Base-by-base conservation (phyloP, 2,329 filamentous ascomycete species). In the Hypocreales sp. region DNA sequence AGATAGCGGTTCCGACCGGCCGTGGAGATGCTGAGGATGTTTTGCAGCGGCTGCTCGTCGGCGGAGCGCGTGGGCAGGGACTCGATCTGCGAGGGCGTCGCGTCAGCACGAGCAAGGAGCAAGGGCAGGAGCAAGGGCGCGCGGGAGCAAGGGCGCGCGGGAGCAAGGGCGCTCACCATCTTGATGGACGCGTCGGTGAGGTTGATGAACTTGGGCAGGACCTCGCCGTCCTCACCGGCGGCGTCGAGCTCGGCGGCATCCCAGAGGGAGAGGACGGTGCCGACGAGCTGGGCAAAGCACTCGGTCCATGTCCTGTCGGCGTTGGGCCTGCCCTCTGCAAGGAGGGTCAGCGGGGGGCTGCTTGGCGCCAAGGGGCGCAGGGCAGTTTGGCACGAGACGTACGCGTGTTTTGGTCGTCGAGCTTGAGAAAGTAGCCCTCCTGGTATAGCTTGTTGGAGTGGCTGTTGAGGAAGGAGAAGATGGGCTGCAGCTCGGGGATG, bases 371-470 rank as follows among this genome's bases (percentile, higher is more conserved):
- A 14, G 14, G 22, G 13, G 24, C n/a, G 21, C 4, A 24, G 30
- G 22, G 22, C 13, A 20, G 21, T 25, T 26, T 13, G 30, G 17
- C 24, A 27, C 23, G 22, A 19, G 32, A 70, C 82, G 42, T 68
- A 93, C 86, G 76, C 30, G 74, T 77, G 46, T 95, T 92, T 40
- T 93, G 74, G 52, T 98, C 90, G 51, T 94, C 87, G 26, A 98
- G 61, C 56, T 95, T 98, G 41, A 98, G 58, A 40, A 98, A 95
- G 47, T 95, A 98, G 20, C 90, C 90, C 56, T 98, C 90, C 41
- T 94, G 86, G 50, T 95, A 98, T 30, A 95, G 61, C 57, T 95
- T 95, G 54, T 94, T 94, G 31, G 74, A 78, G 51, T 98, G 90
- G 54, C 79, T 90, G 56, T 93, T 95, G 38, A 98, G 67, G 47